These are phyloP conservation scores for Leishmania major DNA, from an alignment of 208 protist genomes.

Conservation along the genomic window DNA sequence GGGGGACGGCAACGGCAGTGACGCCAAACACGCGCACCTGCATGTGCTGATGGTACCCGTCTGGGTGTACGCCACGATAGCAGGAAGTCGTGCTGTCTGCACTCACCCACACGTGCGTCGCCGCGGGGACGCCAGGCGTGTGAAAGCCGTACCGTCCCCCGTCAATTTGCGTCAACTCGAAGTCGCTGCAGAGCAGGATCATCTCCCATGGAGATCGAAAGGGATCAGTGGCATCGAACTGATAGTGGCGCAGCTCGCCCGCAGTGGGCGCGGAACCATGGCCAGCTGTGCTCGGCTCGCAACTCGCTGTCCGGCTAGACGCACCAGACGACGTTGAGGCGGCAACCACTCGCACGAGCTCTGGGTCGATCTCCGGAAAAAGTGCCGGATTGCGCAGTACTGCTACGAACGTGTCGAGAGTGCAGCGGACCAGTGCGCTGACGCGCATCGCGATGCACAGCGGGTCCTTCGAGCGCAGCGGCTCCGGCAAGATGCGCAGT, in stretches of 20 bases:
- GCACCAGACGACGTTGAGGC: neutral
- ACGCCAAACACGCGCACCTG: slow-evolving; percentile 29
- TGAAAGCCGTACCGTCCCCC: slow-evolving; percentile 39
- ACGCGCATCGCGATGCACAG: slow-evolving; percentile 34
- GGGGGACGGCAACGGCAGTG: slow-evolving; percentile 39
- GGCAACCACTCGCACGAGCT: slow-evolving; percentile 15
- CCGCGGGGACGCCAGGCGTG: slow-evolving; percentile 33
- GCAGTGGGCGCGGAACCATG: neutral
- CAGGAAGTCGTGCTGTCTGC: neutral
- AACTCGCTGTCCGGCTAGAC: neutral
- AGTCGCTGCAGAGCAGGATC: slow-evolving; percentile 20
- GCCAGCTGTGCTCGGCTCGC: neutral
- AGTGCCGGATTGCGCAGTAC: slow-evolving; percentile 11
- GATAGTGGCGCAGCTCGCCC: slow-evolving; percentile 29
- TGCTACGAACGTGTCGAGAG: slow-evolving; percentile 14
- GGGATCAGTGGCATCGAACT: slow-evolving; percentile 10
- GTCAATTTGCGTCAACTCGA: slow-evolving; percentile 6
- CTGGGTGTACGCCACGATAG: slow-evolving; percentile 8
- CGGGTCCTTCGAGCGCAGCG: slow-evolving; percentile 2
- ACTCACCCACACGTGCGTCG: slow-evolving; percentile 33
- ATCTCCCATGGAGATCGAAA: slow-evolving; percentile 25
- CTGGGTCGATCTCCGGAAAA: slow-evolving; percentile 22
- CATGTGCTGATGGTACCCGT: slow-evolving; percentile 18
- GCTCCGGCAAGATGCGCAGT: slow-evolving; percentile 21
- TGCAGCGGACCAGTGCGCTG: slow-evolving; percentile 14